These are phyloP conservation scores for Talaromyces amestolkiae DNA, from an alignment of 2,329 filamentous ascomycete genomes.

Conservation along the genomic window DNA sequence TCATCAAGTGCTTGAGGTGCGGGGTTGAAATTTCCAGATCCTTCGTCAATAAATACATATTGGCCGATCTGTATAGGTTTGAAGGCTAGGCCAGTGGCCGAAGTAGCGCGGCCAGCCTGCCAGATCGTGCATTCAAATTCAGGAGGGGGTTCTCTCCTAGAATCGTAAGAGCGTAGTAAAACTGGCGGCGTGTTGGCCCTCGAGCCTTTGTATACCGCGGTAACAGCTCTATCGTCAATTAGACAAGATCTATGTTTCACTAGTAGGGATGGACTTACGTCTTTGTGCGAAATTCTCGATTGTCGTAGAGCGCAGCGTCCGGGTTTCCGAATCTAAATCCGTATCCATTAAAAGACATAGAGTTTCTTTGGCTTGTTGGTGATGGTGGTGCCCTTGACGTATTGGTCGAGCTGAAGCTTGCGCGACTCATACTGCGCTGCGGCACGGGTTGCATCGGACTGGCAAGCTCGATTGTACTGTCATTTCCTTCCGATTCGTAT, in stretches of 20 bases:
- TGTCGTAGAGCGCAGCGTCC: conserved; percentile 83
- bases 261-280: conserved; percentile 60
- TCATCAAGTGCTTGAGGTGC: conserved; percentile 83
- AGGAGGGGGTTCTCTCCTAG: conserved; percentile 81
- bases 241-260: no score
- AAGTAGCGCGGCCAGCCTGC: conserved; percentile 95
- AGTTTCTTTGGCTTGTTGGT: conserved; percentile 55
- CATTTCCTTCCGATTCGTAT: conserved; percentile 78
- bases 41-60: conserved; percentile 90
- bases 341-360: conserved; percentile 37
- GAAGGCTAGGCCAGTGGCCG: conserved; percentile 85
- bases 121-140: conserved; percentile 95
- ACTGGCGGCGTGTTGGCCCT: conserved; percentile 65
- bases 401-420: conserved; percentile 79
- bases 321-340: conserved; percentile 69
- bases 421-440: conserved; percentile 70
- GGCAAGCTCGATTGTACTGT: conserved; percentile 54
- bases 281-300: conserved; percentile 79
- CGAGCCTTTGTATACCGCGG: conserved; percentile 85
- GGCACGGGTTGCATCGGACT: conserved; percentile 47
- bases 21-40: conserved; percentile 87
- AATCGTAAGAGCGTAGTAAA: conserved; percentile 90
- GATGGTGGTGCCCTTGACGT: conserved; percentile 58
- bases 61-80: conserved; percentile 94
- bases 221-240: conserved; percentile 66